These are phyloP conservation scores for Rutstroemia sp. DNA, from an alignment of 2,329 filamentous ascomycete species.

Conservation along the genomic window DNA sequence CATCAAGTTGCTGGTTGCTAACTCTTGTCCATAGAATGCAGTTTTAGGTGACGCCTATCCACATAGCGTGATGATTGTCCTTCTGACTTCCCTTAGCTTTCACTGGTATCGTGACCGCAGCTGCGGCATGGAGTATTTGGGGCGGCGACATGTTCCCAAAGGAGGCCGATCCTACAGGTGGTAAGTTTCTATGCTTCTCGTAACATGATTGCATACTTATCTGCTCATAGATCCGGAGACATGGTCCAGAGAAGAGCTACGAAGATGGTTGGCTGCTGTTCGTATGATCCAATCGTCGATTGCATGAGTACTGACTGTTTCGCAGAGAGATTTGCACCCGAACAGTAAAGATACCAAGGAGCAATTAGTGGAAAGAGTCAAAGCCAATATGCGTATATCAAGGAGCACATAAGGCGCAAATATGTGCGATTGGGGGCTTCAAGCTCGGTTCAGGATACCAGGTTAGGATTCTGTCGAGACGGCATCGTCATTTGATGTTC, in stretches of 20 bases:
- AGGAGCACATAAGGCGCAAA: constrained; percentile 6
- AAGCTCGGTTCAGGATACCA: no score
- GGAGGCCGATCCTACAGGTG: constrained; percentile 67
- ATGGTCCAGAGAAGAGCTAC: constrained; percentile 77
- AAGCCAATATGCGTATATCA: constrained; percentile 53
- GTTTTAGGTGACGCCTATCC: constrained; percentile 49
- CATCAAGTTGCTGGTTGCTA: not conserved
- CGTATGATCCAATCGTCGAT: constrained; percentile 30
- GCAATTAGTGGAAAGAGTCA: constrained; percentile 61
- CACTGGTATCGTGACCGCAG: constrained; percentile 72
- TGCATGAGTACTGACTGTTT: not conserved
- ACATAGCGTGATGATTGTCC: not conserved
- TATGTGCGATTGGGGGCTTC: no score
- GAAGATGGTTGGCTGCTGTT: constrained; percentile 75
- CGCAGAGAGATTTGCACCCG: constrained; percentile 57
- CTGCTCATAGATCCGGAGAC: constrained; percentile 45
- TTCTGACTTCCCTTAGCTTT: constrained; percentile 50
- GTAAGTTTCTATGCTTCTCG: constrained; percentile 35
- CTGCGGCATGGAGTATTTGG: constrained; percentile 78
- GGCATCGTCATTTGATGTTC: no score
- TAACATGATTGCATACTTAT: constrained; percentile 7
- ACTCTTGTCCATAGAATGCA: constrained; percentile 46
- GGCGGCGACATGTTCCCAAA: constrained; percentile 73
- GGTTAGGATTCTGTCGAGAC: no score
- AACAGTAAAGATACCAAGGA: constrained; percentile 50